A percentile compares a stretch with the other conserved stretches of the same genome.
Evolutionary conservation across 768 basidiomycete genomes (phyloP).

Genomic region (Suillus brevipes): DNA sequence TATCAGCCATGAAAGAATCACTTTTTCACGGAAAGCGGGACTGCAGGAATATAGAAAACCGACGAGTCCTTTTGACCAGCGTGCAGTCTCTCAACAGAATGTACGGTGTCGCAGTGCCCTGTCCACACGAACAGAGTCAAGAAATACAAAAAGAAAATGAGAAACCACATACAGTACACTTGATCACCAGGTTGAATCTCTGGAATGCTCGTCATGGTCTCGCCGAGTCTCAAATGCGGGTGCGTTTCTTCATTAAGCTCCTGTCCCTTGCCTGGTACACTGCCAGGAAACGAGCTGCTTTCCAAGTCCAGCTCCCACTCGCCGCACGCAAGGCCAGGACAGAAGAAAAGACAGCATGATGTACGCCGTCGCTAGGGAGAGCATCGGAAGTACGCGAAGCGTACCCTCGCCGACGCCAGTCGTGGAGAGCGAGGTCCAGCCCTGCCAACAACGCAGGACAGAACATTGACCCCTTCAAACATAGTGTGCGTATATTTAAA

Average conservation of each 20-base stretch:
- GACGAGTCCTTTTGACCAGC: constrained; percentile 50
- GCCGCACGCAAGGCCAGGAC: constrained; percentile 31
- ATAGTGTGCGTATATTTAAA: constrained; percentile 15
- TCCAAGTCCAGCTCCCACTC: constrained; percentile 62
- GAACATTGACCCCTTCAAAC: constrained; percentile 49
- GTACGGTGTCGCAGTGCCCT: constrained; percentile 59
- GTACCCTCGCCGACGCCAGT: constrained; percentile 65
- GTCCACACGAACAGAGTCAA: neutral
- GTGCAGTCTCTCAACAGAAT: constrained; percentile 55
- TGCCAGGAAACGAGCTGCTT: constrained; percentile 53
- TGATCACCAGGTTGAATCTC: constrained; percentile 63
- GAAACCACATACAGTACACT: constrained; percentile 48
- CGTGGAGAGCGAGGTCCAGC: constrained; percentile 52
- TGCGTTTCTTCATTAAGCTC: constrained; percentile 57
- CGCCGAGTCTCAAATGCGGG: constrained; percentile 57
- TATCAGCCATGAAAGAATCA: constrained; percentile 23
- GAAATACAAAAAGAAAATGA: neutral
- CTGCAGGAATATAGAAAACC: constrained; percentile 57
- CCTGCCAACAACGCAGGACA: constrained; percentile 59
- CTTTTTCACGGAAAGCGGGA: constrained; percentile 52
- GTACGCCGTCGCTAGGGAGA: constrained; percentile 58
- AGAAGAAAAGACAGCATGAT: constrained; percentile 70
- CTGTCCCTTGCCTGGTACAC: constrained; percentile 52
- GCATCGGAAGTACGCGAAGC: constrained; percentile 58
- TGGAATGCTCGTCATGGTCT: constrained; percentile 61